A percentile compares a stretch with the other conserved stretches of the same genome.
Conservation (phyloP, 495 filamentous ascomycete genomes). For the Trichoderma reesei region DNA sequence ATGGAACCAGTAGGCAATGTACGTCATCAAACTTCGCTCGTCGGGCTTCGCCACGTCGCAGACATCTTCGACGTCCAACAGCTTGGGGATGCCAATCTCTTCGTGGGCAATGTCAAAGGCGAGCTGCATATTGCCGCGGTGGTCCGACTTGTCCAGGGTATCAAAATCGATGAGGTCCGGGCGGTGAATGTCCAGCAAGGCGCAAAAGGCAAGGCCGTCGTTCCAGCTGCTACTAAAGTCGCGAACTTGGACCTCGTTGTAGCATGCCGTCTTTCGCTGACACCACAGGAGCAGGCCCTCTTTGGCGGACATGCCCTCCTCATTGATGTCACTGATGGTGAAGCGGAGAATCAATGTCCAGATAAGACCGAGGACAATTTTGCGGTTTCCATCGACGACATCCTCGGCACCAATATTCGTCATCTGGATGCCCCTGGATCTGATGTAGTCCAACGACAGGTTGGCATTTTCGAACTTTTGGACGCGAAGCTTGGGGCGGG, state of each 20-base stretch:
- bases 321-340: constrained; percentile 97
- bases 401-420: constrained; percentile 98
- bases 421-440: constrained; percentile 83
- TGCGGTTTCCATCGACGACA: constrained; percentile 94
- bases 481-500: constrained; percentile 88
- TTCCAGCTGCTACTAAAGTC: constrained; percentile 97
- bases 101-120: constrained; percentile 92
- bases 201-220: constrained; percentile 92
- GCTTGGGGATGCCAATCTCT: constrained; percentile 92
- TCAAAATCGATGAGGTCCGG: constrained; percentile 97
- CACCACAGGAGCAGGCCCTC: constrained; percentile 94
- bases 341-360: constrained; percentile 97
- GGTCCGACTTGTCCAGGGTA: constrained; percentile 83
- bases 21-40: constrained; percentile 95
- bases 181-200: constrained; percentile 90
- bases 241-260: constrained; percentile 86
- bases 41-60: constrained; percentile 94
- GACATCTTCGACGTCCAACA: constrained; percentile 96
- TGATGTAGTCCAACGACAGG: constrained; percentile 86
- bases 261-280: constrained; percentile 96
- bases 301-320: constrained; percentile 95
- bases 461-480: constrained; percentile 99
- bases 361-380: constrained; percentile 93
- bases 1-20: constrained; percentile 99
- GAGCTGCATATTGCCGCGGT: constrained; percentile 92